These are phyloP conservation scores for Myochromella boudieri DNA, from an alignment of 768 basidiomycete genomes.

Conservation along the genomic window DNA sequence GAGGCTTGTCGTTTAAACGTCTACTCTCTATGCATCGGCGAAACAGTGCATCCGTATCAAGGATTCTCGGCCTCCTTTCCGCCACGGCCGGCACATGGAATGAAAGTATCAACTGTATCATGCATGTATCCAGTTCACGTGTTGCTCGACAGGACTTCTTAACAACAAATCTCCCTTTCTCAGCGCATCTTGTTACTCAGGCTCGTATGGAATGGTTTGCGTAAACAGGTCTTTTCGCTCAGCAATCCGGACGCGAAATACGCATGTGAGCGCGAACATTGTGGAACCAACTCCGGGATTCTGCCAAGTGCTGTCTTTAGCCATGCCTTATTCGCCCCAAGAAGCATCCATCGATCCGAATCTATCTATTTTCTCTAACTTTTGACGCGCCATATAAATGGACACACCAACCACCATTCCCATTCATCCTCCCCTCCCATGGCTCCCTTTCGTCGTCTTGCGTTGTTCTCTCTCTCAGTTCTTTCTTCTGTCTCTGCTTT, in stretches of 20 bases:
- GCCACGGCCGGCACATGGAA: conserved; percentile 5
- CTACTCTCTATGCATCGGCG: no score
- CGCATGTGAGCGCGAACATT: conserved; percentile 11
- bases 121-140: conserved; percentile 8
- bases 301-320: background rate
- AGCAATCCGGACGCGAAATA: background rate
- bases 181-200: background rate
- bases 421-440: conserved; percentile 3
- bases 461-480: conserved; percentile 27
- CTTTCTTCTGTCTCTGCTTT: conserved; percentile 32
- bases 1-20: no score
- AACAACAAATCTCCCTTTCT: background rate
- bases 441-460: conserved; percentile 10
- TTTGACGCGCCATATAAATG: conserved; percentile 14
- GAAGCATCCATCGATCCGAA: conserved; percentile 21
- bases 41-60: no score
- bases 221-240: background rate
- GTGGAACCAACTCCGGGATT: background rate
- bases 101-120: conserved; percentile 1
- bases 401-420: no score
- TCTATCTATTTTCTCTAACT: conserved; percentile 4
- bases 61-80: conserved; percentile 11
- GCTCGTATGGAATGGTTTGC: background rate
- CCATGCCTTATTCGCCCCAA: conserved; percentile 15
- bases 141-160: background rate